Evolutionary conservation across 2,329 filamentous ascomycete species (phyloP), one percentile per base, ranked within the genome.

Genomic region (Acrocalymma vagum): DNA sequence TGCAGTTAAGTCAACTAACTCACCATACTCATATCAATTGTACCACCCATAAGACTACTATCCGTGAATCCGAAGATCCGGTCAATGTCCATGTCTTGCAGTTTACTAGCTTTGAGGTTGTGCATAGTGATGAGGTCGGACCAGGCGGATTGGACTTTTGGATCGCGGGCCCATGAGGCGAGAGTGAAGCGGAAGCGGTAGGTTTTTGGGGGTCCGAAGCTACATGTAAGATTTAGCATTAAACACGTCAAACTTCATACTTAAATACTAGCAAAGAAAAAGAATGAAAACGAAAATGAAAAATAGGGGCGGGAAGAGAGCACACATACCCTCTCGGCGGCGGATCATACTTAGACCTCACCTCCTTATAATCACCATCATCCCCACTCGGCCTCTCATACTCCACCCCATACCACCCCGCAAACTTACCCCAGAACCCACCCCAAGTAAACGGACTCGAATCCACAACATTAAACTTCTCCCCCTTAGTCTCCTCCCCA

Each of bases 401-500:
- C 9, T 63, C 52, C 0, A 76, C 62, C 0, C 68, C 66, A 53
- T 75, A 79, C 69, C 73, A 75, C 4, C 58, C 54, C 0, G 75
- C 75, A 10, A 79, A 58, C 45, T 72, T 70, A 0, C 73, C 70
- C 72, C 74, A 81, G 41, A 79, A 71, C 16, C 70, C 67, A 1
- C 74, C 74, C 72, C 74, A 79, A 1, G 72, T 74, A 14, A 79
- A 72, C 0, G 66, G 61, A 10, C 63, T 69, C 5, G 70, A 72
- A 34, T 82, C 77, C 21, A 60, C 60, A 0, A 72, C 71, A 43
- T 81, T 81, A 61, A 81, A 80, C 11, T 68, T 72, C 52, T 81
- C 58, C 43, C 78, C 71, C 35, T 53, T 59, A 7, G 72, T 69
- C 4, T 58, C 58, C 0, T 69, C 65, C n/a, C n/a, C n/a, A 2